Base-by-base conservation (phyloP, 495 filamentous ascomycete species). In the Mytilinidion resinicola region DNA sequence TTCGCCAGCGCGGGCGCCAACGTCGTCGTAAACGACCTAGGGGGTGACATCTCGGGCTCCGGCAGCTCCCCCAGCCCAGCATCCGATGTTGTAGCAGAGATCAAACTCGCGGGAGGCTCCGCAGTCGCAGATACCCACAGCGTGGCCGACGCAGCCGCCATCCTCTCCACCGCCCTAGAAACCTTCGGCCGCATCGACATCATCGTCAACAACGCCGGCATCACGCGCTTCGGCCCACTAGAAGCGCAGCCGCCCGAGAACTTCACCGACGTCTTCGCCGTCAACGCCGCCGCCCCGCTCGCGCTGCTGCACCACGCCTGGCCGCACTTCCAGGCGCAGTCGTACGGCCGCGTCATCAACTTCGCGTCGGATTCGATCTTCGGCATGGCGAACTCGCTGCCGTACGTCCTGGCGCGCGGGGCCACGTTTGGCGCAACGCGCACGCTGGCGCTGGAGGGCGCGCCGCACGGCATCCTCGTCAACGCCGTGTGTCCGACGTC, bases 191-290 rank as follows among this genome's bases (percentile, higher is more conserved):
- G 64, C 1, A 48, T 81, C 0, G 80, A 83, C 48, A 73, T 83
- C 39, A 61, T 83, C n/a, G 67, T 82, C 59, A 81, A 79, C 62
- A 82, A 82, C 46, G 78, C 80, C 0, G 80, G 73, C 21, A 59
- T 67, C 38, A 60, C 39, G 39, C 39, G 17, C 39, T 42, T 3
- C 17, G 39, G 70, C 33, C 53, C 30, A 1, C n/a, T 55, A 9
- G 53, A 55, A 37, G 5, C 39, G 8, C 38, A 43, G 9, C 9
- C 37, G 4, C 37, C 39, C 2, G 53, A 41, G 1, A 30, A 21
- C 39, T 55, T 55, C 20, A 35, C 35, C 12, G 17, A 19, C 4
- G 37, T 25, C 19, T 55, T 25, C 20, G 53, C 39, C 15, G 21
- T 19, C 14, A 55, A 55, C 20, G 53, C 43, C 8, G 8, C 43